Conservation (phyloP, 1,284 basidiomycete species). For the Cryptococcus maquisensis region DNA sequence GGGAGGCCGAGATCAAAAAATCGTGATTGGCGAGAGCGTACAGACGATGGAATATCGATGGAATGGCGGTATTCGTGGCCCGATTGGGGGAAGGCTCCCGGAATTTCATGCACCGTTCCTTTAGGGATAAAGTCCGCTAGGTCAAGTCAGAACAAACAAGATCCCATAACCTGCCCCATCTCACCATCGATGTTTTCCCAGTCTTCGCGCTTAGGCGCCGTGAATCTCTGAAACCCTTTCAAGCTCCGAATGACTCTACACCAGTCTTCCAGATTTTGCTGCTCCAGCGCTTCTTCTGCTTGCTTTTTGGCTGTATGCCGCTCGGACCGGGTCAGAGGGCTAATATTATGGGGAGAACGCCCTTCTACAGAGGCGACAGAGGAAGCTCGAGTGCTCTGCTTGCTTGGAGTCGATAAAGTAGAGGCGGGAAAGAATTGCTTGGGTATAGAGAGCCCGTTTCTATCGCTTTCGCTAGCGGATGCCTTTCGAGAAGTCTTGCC, state of each 20-base stretch:
- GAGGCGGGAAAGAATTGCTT: neutral
- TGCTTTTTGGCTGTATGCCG: neutral
- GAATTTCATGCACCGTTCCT: constrained; percentile 14
- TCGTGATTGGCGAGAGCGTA: neutral
- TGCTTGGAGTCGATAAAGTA: constrained; percentile 55
- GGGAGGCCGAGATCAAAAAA: constrained; percentile 15
- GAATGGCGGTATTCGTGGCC: neutral
- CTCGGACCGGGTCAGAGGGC: too few species aligned
- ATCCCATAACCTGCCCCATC: constrained; percentile 3
- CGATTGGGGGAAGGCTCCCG: constrained; percentile 36
- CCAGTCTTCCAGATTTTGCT: constrained; percentile 14
- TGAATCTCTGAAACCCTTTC: constrained; percentile 18
- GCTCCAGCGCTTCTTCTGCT: constrained; percentile 6
- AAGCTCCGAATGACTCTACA: constrained; percentile 12
- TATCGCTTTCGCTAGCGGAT: neutral
- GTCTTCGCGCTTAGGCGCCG: constrained; percentile 12
- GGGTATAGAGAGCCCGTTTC: neutral
- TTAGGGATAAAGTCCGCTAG: constrained; percentile 6
- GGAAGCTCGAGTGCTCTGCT: constrained; percentile 7
- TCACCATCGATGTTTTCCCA: constrained; percentile 36
- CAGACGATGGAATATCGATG: neutral
- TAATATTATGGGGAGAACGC: too few species aligned
- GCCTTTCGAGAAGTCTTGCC: neutral
- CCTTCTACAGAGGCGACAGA: constrained; percentile 11
- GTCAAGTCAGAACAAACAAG: neutral